phyloP scores from a whole-genome alignment of 371 early-diverging fungal species.

The Cokeromyces recurvatus region DNA sequence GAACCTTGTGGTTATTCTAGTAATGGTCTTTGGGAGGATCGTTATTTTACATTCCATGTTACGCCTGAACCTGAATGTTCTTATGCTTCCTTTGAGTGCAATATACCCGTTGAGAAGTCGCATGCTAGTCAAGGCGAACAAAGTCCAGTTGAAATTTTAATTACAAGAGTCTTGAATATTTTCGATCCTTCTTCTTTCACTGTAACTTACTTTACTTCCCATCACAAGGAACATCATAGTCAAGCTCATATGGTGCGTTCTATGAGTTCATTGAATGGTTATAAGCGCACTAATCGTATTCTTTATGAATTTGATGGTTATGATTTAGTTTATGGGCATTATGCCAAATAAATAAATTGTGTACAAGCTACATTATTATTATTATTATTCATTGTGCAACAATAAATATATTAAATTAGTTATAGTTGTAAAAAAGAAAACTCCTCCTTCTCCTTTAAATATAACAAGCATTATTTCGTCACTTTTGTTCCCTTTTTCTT shows the following conservation, averaged over 20 bases:
- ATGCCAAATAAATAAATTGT: constrained; percentile 23
- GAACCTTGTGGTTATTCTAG: constrained; percentile 93
- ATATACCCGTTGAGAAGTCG: constrained; percentile 61
- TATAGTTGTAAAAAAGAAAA: no score
- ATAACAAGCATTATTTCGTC: no score
- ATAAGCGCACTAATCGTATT: constrained; percentile 61
- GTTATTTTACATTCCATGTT: constrained; percentile 96
- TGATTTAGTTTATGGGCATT: constrained; percentile 70
- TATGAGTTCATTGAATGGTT: constrained; percentile 48
- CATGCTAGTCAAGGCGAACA: constrained; percentile 26
- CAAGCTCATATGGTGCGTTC: constrained; percentile 37
- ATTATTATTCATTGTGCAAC: neutral
- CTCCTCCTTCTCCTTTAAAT: no score
- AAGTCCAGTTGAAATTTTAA: constrained; percentile 51
- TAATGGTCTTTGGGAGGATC: constrained; percentile 76
- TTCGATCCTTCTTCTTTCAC: constrained; percentile 82
- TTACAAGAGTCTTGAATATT: constrained; percentile 69
- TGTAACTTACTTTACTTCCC: constrained; percentile 77
- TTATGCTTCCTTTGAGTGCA: constrained; percentile 96
- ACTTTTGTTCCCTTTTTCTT: no score
- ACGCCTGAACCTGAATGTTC: constrained; percentile 96
- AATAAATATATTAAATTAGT: no score
- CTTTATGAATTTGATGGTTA: constrained; percentile 78
- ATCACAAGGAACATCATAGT: constrained; percentile 35
- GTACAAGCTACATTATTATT: constrained; percentile 1